Percentiles rank a stretch among this genome's conserved stretches.
Conservation (phyloP, 441 rosid genomes). For the Syzygium syzygioides region DNA sequence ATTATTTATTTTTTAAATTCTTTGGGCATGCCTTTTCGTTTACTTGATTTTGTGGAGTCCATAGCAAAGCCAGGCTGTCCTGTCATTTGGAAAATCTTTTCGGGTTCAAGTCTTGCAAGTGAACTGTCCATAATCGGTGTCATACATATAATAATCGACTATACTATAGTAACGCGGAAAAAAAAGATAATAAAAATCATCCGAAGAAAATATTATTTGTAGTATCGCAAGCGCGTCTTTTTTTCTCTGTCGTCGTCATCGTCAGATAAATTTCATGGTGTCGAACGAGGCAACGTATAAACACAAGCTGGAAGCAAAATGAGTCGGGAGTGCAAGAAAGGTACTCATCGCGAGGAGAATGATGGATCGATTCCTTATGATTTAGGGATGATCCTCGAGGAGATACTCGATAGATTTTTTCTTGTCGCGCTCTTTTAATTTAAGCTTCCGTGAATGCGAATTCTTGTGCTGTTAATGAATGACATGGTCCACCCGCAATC, state of each 20-base stretch:
- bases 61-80: not conserved
- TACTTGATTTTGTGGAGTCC: not conserved
- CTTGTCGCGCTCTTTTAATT: no score
- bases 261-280: not conserved
- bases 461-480: no score
- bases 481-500: no score
- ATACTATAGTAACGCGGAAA: not conserved
- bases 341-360: not conserved
- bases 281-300: not conserved
- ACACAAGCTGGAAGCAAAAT: not conserved
- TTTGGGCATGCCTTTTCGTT: not conserved
- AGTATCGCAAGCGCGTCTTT: fast-evolving
- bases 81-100: not conserved
- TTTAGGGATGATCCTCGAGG: not conserved
- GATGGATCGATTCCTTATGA: not conserved
- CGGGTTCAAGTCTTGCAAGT: not conserved
- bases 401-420: not conserved
- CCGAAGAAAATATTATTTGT: not conserved
- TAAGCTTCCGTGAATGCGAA: no score
- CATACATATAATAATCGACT: not conserved
- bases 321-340: not conserved
- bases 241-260: not conserved
- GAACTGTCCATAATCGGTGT: not conserved
- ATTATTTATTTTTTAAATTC: no score
- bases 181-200: not conserved